Conservation (phyloP, 2,329 filamentous ascomycete species). For the Nemania bipapillata region DNA sequence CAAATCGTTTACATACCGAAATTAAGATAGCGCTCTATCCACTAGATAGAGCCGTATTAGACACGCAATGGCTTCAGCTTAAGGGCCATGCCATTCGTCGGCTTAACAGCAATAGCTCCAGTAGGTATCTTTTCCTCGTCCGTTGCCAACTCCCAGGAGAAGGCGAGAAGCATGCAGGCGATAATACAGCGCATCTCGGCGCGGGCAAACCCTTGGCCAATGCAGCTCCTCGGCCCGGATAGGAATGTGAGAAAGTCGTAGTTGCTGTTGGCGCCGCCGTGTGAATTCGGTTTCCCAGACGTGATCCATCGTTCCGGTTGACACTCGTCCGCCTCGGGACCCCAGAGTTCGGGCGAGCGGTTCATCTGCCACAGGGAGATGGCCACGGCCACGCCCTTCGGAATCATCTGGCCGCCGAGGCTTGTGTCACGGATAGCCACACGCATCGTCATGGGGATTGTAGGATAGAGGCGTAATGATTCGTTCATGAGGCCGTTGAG, state of each 20-base stretch:
- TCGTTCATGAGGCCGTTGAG: conserved; percentile 77
- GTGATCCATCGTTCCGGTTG: conserved; percentile 75
- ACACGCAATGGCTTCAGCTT: conserved; percentile 26
- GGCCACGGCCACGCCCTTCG: conserved; percentile 71
- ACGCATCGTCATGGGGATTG: conserved; percentile 73
- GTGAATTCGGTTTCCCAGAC: conserved; percentile 60
- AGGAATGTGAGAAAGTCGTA: conserved; percentile 76
- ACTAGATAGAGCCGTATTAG: not conserved
- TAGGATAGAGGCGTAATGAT: conserved; percentile 60
- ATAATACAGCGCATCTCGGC: conserved; percentile 79
- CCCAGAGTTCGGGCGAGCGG: conserved; percentile 72
- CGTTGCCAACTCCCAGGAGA: conserved; percentile 67
- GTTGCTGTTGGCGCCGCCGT: conserved; percentile 74
- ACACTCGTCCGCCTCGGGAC: conserved; percentile 72
- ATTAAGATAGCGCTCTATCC: not conserved
- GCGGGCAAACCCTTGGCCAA: conserved; percentile 76
- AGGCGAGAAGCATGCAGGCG: conserved; percentile 72
- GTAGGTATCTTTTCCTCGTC: conserved; percentile 70
- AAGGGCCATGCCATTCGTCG: conserved; percentile 72
- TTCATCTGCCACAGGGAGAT: conserved; percentile 71
- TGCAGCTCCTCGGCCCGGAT: conserved; percentile 76
- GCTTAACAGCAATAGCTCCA: conserved; percentile 73
- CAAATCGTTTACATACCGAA: too few relatives aligned
- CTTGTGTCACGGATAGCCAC: conserved; percentile 66
- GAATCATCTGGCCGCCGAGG: conserved; percentile 68